Base-by-base conservation (phyloP, 176 grass and related monocot species). In the Puya raimondii region DNA sequence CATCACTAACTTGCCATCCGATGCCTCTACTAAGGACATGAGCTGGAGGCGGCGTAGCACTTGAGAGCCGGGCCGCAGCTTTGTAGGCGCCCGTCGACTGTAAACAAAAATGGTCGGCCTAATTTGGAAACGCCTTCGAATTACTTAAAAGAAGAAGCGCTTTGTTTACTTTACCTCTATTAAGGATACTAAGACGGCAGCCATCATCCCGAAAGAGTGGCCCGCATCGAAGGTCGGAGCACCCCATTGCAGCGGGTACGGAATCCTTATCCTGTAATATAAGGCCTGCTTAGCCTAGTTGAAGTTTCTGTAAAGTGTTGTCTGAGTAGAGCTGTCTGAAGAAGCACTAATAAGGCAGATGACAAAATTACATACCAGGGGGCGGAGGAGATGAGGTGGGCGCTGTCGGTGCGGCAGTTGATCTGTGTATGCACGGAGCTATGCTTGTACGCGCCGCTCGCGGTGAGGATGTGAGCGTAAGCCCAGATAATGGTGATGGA, bases 211-310 rank as follows among this genome's bases (percentile, higher is more conserved):
- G 73, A 99, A 99, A 53, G 85, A 93, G 69, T 99, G 89, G 48
- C 94, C 94, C 11, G 87, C 94, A 73, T 87, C 79, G 69, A 99
- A 99, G 57, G 87, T 99, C 21, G 94, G 94, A 23, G 94, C 85
- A 16, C 94, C 94, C 94, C 94, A 99, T 78, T 99, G 94, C 70
- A 99, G 73, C 3, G 94, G 94, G 52, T 86, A 99, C 63, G 94
- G 94, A 54, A 93, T 84, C 78, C 86, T 99, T 86, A 99, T 91
- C 94, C 94, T 99, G 78, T 12, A n/a, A n/a, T n/a, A n/a, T n/a
- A n/a, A n/a, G n/a, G n/a, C n/a, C n/a, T n/a, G n/a, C n/a, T n/a
- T n/a, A n/a, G n/a, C n/a, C n/a, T n/a, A n/a, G n/a, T n/a, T n/a
- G n/a, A n/a, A n/a, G n/a, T n/a, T n/a, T n/a, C n/a, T n/a, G n/a